Evolutionary conservation across 2,329 filamentous ascomycete genomes (phyloP), one percentile per base, ranked within the genome.

Genomic region (Alternaria sp.): DNA sequence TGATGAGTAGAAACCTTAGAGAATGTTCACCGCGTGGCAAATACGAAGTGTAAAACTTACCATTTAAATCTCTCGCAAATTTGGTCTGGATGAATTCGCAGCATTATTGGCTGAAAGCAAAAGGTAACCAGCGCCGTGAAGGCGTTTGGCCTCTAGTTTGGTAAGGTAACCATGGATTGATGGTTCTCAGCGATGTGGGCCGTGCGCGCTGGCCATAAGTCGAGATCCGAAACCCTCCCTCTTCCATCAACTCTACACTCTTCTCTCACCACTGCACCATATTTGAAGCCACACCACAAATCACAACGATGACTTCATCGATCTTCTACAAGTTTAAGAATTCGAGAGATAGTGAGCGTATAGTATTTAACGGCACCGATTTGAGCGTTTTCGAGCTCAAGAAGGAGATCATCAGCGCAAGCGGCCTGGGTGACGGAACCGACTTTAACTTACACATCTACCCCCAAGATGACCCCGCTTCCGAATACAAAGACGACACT

Each of bases 261-360:
- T 44, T 50, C 59, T 45, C 53, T 54, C 60, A 57, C 58, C 44
- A 42, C 41, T 51, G 36, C 52, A 51, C 39, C 48, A 51, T 34
- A 9, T 54, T 11, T 45, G 52, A 46, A 44, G 56, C 54, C 44
- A 54, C 33, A 46, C 26, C 48, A 52, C 60, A 55, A 51, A 40
- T 42, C 67, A 60, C 63, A 60, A 97, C 62, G 60, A 97, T 97
- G 93, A 88, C 92, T 77, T 97, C 95, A 56, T 98, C 93, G 68
- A 95, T 99, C 76, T 98, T 97, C 82, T 99, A 97, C 91, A 97
- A 97, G 82, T 99, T 99, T 89, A 98, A 97, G 82, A 98, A 94
- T 70, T 93, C 96, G 77, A 97, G 93, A 82, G 95, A 98, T 77
- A 92, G 93, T 60, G 92, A 92, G 57, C 88, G 93, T 75, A 93